These are phyloP conservation scores for Colletotrichum tofieldiae DNA, from an alignment of 2,329 filamentous ascomycete species.

Conservation along the genomic window DNA sequence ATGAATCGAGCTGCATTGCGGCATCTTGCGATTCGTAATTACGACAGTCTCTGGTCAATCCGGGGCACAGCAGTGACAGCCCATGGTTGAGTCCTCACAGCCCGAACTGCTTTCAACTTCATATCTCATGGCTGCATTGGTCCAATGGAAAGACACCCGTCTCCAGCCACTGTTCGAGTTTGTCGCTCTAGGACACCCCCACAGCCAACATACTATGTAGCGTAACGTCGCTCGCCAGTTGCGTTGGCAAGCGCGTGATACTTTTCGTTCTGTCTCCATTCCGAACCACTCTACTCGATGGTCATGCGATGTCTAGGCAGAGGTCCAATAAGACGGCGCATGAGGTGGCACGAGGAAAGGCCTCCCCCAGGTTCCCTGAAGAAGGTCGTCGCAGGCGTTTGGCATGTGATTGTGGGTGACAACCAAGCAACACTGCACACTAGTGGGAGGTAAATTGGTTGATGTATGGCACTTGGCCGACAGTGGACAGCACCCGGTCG, in stretches of 20 bases:
- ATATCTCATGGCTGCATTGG: not conserved
- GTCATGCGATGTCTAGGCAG: not conserved
- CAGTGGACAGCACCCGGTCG: not conserved
- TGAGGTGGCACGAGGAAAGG: not conserved
- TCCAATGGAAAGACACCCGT: not conserved
- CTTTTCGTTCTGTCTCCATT: not conserved
- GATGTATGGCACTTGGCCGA: not conserved
- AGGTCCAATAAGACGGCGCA: not conserved
- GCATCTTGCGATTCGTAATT: too few relatives aligned
- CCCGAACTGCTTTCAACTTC: not conserved
- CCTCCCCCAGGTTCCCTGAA: not conserved
- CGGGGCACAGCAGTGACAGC: not conserved
- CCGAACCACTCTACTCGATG: not conserved
- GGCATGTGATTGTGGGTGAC: constrained; percentile 20
- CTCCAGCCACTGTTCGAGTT: not conserved
- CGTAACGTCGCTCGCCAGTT: not conserved
- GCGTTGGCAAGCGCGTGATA: not conserved
- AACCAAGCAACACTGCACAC: not conserved
- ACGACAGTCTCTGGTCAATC: not conserved
- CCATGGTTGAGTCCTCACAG: not conserved
- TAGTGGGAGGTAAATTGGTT: not conserved
- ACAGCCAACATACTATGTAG: not conserved
- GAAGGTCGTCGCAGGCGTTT: not conserved
- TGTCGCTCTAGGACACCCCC: not conserved
- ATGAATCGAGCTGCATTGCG: not conserved